A percentile compares a stretch with the other conserved stretches of the same genome.
phyloP scores from a whole-genome alignment of 306 rosid genomes.

The Delonix regia region DNA sequence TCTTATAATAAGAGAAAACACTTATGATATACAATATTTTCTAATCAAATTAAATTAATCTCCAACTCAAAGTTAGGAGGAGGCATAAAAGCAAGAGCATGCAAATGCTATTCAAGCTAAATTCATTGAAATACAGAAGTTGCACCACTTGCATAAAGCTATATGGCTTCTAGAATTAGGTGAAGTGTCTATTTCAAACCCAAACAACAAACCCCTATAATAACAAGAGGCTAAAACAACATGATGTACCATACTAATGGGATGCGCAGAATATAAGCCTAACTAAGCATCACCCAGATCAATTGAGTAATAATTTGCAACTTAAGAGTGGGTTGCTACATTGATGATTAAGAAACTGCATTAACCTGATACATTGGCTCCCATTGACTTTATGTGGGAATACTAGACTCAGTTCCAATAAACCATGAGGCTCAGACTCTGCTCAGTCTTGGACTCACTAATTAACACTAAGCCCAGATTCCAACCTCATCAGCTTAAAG shows the following conservation, averaged over 20 bases:
- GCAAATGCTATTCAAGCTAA: neutral
- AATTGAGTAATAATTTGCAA: conserved; percentile 13
- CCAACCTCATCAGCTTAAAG: conserved; percentile 29
- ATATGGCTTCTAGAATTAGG: neutral
- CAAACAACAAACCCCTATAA: neutral
- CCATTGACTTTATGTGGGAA: conserved; percentile 5
- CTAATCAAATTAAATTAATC: conserved; percentile 7
- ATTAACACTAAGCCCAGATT: conserved; percentile 6
- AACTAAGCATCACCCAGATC: neutral
- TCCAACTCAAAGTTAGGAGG: neutral
- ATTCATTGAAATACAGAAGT: neutral
- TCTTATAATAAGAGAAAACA: conserved; percentile 6
- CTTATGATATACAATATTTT: neutral
- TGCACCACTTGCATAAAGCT: conserved; percentile 21
- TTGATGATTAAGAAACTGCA: neutral
- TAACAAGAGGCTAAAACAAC: neutral
- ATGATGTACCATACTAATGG: neutral
- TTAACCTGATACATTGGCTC: conserved; percentile 7
- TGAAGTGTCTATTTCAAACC: neutral
- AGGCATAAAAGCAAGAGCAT: neutral
- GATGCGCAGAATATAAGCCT: conserved; percentile 8
- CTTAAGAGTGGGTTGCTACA: conserved; percentile 16
- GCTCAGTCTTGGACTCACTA: conserved; percentile 19
- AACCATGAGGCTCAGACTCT: conserved; percentile 20
- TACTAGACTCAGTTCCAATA: conserved; percentile 13